Conservation (phyloP, 2,329 filamentous ascomycete genomes). For the Verticillium alfalfae region DNA sequence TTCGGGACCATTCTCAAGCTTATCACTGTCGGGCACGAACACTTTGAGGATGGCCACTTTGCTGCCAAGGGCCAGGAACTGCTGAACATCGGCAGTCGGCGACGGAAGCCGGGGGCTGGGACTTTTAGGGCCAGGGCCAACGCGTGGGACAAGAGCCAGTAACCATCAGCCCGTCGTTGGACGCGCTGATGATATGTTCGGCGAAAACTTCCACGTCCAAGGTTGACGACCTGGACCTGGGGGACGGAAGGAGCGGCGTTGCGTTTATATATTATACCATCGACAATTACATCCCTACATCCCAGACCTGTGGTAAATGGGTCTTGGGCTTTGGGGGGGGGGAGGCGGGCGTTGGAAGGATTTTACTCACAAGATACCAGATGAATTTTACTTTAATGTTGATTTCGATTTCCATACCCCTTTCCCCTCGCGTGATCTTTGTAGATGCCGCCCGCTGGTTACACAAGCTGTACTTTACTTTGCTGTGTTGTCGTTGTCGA, state of each 20-base stretch:
- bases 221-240: background rate
- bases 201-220: background rate
- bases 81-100: constrained; percentile 31
- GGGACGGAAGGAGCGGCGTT: background rate
- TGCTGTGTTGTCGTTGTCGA: too few species aligned
- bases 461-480: too few species aligned
- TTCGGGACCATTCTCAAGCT: constrained; percentile 71
- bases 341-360: background rate
- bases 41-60: constrained; percentile 44
- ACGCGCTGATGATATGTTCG: background rate
- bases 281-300: background rate
- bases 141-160: background rate
- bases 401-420: background rate
- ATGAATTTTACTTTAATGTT: background rate
- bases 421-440: background rate
- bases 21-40: constrained; percentile 60
- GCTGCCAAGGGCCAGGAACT: constrained; percentile 20
- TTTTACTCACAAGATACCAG: background rate
- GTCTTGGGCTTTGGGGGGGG: background rate
- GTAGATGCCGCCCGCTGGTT: background rate
- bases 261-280: background rate
- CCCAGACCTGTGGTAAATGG: background rate
- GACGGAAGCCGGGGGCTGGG: constrained; percentile 22
- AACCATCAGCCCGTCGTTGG: background rate
- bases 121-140: background rate